Evolutionary conservation across 2,329 filamentous ascomycete species (phyloP), one percentile per base, ranked within the genome.

Genomic region (Nannizzia gypsea): DNA sequence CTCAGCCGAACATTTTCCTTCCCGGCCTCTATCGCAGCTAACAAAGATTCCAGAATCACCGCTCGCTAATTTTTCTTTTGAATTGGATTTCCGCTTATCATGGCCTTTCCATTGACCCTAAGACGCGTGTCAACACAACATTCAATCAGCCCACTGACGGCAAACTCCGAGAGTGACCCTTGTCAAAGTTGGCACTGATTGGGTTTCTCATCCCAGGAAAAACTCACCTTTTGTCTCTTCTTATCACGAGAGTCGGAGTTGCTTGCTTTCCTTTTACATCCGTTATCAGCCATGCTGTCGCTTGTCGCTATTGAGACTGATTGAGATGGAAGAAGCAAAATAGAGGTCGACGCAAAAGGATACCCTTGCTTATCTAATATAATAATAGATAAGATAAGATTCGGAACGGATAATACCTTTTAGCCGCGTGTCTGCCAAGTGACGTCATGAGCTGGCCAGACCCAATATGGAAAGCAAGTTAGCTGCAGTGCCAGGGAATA

Each of bases 21-120:
- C 83, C 66, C 77, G 80, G 62, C 81, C 81, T 72, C 81, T 81
- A 61, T 82, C 78, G 67, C 83, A 85, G 2, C 83, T 84, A 46
- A 82, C 79, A 75, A 83, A 85, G 28, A 86, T 82, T 9, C 83
- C 83, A 57, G 77, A 76, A 66, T 85, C 82, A 15, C 82, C 83
- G 58, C 64, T 67, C 60, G 76, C 73, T 57, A 78, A 65, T 66
- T 46, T 62, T 60, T 48, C 54, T 60, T 57, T 67, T 20, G 40
- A 57, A 59, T 31, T 24, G 8, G n/a, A 13, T n/a, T 22, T 38
- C 22, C 50, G n/a, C 36, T 17, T 26, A 15, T 54, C 17, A 34
- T 42, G 64, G 17, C 67, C 64, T 59, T 73, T 67, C 65, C 69
- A 73, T 63, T 55, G 54, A 26, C 67, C 69, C 56, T 58, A 34